A percentile compares a stretch with the other conserved stretches of the same genome.
phyloP scores from a whole-genome alignment of 176 grass and related monocot species.

The Carex pumila region DNA sequence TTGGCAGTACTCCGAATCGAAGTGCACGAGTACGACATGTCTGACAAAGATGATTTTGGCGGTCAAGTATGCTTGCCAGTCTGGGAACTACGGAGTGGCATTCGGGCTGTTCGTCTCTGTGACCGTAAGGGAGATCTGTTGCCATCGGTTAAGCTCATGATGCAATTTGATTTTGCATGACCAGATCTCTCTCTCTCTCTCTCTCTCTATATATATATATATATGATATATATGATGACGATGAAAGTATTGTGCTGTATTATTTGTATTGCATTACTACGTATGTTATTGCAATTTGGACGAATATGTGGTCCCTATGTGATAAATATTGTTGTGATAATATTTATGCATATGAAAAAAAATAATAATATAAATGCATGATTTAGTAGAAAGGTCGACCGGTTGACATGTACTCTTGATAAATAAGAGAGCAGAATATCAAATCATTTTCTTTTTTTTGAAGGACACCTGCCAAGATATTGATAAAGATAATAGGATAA shows the following conservation, averaged over 20 bases:
- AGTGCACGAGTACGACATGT: conserved; percentile 67
- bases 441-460: too few species aligned
- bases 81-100: conserved; percentile 55
- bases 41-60: conserved; percentile 63
- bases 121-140: conserved; percentile 26
- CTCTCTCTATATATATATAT: background rate
- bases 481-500: too few species aligned
- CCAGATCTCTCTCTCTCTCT: background rate
- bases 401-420: background rate
- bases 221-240: background rate
- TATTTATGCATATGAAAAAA: background rate
- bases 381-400: background rate
- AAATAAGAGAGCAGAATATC: background rate
- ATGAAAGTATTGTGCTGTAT: background rate
- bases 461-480: too few species aligned
- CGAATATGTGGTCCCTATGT: background rate
- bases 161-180: conserved; percentile 57
- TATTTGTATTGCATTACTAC: background rate
- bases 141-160: conserved; percentile 61
- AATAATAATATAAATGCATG: background rate
- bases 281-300: background rate
- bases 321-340: background rate
- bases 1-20: conserved; percentile 72
- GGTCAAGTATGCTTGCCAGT: conserved; percentile 71
- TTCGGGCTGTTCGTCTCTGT: conserved; percentile 47